Evolutionary conservation across 768 basidiomycete genomes (phyloP), one percentile per base, ranked within the genome.

Genomic region (Mycena chlorophos): DNA sequence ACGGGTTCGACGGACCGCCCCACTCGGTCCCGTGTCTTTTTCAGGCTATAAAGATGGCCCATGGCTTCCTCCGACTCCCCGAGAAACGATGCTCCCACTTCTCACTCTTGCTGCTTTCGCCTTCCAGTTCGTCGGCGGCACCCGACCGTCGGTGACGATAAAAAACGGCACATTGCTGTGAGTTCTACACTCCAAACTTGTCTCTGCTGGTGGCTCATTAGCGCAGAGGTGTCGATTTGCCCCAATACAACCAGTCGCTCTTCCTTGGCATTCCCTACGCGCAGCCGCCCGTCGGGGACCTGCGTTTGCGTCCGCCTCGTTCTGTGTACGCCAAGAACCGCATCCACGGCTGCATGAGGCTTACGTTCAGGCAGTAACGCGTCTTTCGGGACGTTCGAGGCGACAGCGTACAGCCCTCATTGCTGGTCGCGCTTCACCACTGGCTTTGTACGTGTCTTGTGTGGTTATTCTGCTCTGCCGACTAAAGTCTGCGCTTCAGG

Each of bases 181-280:
- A 3, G 53, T 43, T 4, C 14, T 19, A 12, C 27, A 13, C 12
- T 27, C 6, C 16, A 16, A 14, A 25, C 37, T 29, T 19, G 10
- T n/a, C n/a, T n/a, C n/a, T 27, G 17, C 20, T 14, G 27, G 3
- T 17, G 1, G 19, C 29, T 20, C 4, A 28, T 34, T 29, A 13
- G 27, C 12, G 4, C 20, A 61, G 55, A 6, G 60, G 60, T 28
- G 53, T 61, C 10, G 55, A 54, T 25, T 45, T 61, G 12, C 60
- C 60, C 2, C 60, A 68, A 51, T 62, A 63, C 26, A 52, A 62
- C 17, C 71, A 73, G 31, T 61, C 58, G n/a, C 69, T 72, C 57
- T 74, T 67, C 57, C 68, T 70, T 4, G 69, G 68, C 29, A 70
- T 75, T 13, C 73, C 71, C 0, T 75, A 69, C 47, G 73, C 69